Conservation (phyloP, 805 yeast genomes). For the Pichia scutulata region DNA sequence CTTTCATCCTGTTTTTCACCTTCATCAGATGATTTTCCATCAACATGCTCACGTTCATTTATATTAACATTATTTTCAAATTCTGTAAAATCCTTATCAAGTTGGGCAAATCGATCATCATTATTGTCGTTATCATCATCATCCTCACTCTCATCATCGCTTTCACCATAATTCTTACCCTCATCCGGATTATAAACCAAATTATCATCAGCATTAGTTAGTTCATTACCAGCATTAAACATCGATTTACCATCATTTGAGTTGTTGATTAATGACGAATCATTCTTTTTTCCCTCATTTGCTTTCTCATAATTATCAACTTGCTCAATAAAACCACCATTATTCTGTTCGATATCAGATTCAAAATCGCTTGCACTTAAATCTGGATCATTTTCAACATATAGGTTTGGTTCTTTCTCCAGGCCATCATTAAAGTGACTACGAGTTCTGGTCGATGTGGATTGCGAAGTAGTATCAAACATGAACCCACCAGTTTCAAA, state of each 20-base stretch:
- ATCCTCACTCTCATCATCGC: not conserved
- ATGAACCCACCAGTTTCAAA: constrained; percentile 20
- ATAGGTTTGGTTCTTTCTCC: not conserved
- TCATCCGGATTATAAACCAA: constrained; percentile 1
- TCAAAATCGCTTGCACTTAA: constrained; percentile 15
- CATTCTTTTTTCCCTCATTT: not conserved
- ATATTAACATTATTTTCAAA: constrained; percentile 9
- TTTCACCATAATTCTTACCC: constrained; percentile 9
- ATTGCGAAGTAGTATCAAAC: constrained; percentile 3
- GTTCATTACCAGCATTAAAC: not conserved
- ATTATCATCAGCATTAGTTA: not conserved
- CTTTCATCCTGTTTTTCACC: constrained; percentile 25
- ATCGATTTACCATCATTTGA: not conserved
- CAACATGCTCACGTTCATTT: constrained; percentile 5
- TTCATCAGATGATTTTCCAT: constrained; percentile 25
- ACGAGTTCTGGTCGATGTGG: constrained; percentile 8
- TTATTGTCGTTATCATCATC: constrained; percentile 16
- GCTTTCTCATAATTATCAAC: not conserved
- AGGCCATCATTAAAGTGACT: constrained; percentile 1
- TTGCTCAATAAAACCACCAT: not conserved
- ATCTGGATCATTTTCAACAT: constrained; percentile 11
- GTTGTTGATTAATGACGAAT: not conserved
- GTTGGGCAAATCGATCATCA: constrained; percentile 6
- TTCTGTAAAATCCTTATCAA: constrained; percentile 11
- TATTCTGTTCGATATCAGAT: constrained; percentile 3